Evolutionary conservation across 805 yeast genomes (phyloP).

Genomic region (Monosporozyma servazzii): DNA sequence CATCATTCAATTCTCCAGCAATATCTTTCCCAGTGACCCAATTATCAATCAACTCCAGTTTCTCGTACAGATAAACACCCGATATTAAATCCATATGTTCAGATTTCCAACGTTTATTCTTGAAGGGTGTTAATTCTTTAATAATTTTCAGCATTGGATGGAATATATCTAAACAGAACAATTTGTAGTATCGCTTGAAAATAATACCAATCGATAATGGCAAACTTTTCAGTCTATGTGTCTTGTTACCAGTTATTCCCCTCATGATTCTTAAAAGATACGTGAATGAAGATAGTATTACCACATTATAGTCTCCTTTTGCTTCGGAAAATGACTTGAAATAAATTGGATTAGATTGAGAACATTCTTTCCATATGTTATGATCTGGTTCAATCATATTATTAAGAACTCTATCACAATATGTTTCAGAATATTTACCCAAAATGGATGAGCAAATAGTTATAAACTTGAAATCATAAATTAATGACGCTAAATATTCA

Average conservation of each 20-base stretch:
- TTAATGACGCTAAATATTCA: constrained; percentile 59
- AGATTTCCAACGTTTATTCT: constrained; percentile 90
- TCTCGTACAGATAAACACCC: constrained; percentile 68
- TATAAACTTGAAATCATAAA: constrained; percentile 64
- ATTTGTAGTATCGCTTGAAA: constrained; percentile 35
- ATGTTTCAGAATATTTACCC: constrained; percentile 20
- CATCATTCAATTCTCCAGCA: constrained; percentile 62
- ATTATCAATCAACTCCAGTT: constrained; percentile 64
- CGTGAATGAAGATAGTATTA: constrained; percentile 15
- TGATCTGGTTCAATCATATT: constrained; percentile 13
- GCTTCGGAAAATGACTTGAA: background rate
- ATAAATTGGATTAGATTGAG: constrained; percentile 12
- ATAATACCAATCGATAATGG: constrained; percentile 27
- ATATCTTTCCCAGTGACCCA: constrained; percentile 84
- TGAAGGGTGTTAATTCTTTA: constrained; percentile 77
- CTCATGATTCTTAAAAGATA: constrained; percentile 42
- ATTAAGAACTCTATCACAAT: constrained; percentile 27
- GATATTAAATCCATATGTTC: constrained; percentile 90
- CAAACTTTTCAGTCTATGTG: constrained; percentile 46
- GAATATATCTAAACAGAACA: constrained; percentile 56
- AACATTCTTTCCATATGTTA: constrained; percentile 26
- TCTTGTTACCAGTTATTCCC: constrained; percentile 52
- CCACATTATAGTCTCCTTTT: constrained; percentile 1
- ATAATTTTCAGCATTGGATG: constrained; percentile 63
- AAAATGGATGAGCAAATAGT: constrained; percentile 20